Conservation (phyloP, 192 early-diverging fungal species). For the Umbelopsis sp. region DNA sequence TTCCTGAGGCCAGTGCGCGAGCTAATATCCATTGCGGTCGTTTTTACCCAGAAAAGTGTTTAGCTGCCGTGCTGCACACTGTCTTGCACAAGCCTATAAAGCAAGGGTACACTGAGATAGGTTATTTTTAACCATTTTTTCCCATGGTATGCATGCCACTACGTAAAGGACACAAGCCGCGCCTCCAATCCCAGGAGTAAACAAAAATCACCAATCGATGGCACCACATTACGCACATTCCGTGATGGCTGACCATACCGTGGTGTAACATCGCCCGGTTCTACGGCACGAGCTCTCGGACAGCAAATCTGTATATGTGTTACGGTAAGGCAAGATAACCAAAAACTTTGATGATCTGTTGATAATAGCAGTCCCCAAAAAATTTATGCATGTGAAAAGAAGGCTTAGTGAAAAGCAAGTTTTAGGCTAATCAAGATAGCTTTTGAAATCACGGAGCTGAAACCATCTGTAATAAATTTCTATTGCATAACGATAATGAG, state of each 20-base stretch:
- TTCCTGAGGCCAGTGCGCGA: constrained; percentile 1
- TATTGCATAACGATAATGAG: background rate
- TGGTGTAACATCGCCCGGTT: background rate
- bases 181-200: background rate
- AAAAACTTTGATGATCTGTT: background rate
- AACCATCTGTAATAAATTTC: background rate
- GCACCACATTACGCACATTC: background rate
- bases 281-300: background rate
- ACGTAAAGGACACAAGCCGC: background rate
- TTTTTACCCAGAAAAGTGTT: background rate
- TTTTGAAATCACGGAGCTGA: background rate
- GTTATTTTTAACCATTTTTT: background rate
- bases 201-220: background rate
- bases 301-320: background rate
- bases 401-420: background rate
- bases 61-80: background rate
- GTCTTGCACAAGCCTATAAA: background rate
- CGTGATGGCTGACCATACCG: background rate
- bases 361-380: background rate
- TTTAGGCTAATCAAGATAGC: background rate
- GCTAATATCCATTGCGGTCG: background rate
- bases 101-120: background rate
- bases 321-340: background rate
- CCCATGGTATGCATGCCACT: background rate
- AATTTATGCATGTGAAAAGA: background rate